phyloP scores from a whole-genome alignment of 1,284 basidiomycete species.

The Rhodofomes roseus region DNA sequence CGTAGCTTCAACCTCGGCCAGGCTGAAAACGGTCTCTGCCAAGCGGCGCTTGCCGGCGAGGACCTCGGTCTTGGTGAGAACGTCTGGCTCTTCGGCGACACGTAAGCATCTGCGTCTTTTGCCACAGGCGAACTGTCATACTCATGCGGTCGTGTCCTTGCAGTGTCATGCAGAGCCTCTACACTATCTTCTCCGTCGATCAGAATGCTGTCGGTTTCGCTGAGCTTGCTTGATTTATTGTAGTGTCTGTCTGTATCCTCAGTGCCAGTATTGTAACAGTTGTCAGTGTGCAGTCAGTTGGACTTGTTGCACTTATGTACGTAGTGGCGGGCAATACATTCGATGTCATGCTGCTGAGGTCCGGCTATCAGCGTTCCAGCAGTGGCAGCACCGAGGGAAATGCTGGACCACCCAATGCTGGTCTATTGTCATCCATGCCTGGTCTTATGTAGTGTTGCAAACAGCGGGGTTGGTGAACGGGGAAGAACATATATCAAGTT shows the following conservation, averaged over 20 bases:
- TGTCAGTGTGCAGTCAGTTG: too few relatives aligned
- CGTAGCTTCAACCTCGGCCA: slow-evolving; percentile 20
- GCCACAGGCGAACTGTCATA: not conserved
- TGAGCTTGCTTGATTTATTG: not conserved
- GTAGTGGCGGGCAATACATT: too few relatives aligned
- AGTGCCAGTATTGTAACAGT: not conserved
- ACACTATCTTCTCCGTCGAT: slow-evolving; percentile 15
- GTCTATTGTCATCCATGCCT: too few relatives aligned
- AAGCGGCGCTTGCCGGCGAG: slow-evolving; percentile 15
- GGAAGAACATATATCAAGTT: too few relatives aligned
- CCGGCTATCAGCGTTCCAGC: too few relatives aligned
- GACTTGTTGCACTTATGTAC: not conserved
- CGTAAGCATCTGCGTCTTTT: slow-evolving; percentile 9
- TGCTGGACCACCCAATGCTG: too few relatives aligned
- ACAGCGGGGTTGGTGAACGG: too few relatives aligned
- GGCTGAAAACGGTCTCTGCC: slow-evolving; percentile 4
- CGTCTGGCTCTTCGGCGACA: slow-evolving; percentile 30
- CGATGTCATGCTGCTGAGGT: too few relatives aligned
- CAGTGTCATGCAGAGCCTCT: slow-evolving; percentile 19
- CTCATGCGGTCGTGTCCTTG: not conserved
- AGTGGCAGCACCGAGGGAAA: too few relatives aligned
- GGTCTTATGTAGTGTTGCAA: too few relatives aligned
- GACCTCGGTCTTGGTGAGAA: slow-evolving; percentile 23
- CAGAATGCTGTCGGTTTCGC: slow-evolving; percentile 8
- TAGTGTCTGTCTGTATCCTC: not conserved